A percentile compares a stretch with the other conserved stretches of the same genome.
These are phyloP conservation scores for Achlya hypogyna DNA, from an alignment of 352 stramenopile species.

Conservation along the genomic window DNA sequence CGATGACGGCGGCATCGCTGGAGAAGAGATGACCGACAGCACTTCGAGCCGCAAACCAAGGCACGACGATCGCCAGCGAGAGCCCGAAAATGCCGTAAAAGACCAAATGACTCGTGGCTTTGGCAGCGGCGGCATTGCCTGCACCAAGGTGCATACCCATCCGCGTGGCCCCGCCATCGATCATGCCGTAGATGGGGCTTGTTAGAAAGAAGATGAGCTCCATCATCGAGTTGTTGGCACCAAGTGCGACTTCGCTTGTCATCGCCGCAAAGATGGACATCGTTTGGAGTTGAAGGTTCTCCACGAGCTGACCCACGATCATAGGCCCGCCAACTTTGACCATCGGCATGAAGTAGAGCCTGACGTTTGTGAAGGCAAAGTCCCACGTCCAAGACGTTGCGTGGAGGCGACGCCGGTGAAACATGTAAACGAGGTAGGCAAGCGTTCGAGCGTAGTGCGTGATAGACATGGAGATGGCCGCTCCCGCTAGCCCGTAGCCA, in stretches of 20 bases:
- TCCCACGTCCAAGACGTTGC: slow-evolving; percentile 39
- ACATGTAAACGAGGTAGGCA: slow-evolving; percentile 61
- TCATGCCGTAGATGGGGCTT: slow-evolving; percentile 57
- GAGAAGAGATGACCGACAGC: slow-evolving; percentile 64
- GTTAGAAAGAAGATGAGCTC: slow-evolving; percentile 79
- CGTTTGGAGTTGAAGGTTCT: slow-evolving; percentile 66
- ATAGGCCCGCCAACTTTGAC: slow-evolving; percentile 43
- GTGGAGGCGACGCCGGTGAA: slow-evolving; percentile 38
- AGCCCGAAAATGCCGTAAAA: slow-evolving; percentile 37
- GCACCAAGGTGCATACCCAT: slow-evolving; percentile 54
- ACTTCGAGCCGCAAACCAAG: slow-evolving; percentile 34
- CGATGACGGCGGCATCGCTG: slow-evolving; percentile 47
- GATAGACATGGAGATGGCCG: slow-evolving; percentile 47
- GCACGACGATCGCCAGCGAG: slow-evolving; percentile 30
- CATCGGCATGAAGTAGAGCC: slow-evolving; percentile 41
- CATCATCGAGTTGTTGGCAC: slow-evolving; percentile 76
- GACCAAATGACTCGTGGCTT: slow-evolving; percentile 47
- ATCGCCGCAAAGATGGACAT: slow-evolving; percentile 63
- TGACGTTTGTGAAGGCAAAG: slow-evolving; percentile 35
- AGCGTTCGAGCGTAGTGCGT: slow-evolving; percentile 41
- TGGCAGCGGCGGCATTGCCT: slow-evolving; percentile 29
- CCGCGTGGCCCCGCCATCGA: slow-evolving; percentile 50
- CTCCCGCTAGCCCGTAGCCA: slow-evolving; percentile 36
- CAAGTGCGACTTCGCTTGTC: slow-evolving; percentile 61
- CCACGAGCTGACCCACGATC: slow-evolving; percentile 49